phyloP scores from a whole-genome alignment of 1,284 basidiomycete species.

The Pyrrhoderma noxium region DNA sequence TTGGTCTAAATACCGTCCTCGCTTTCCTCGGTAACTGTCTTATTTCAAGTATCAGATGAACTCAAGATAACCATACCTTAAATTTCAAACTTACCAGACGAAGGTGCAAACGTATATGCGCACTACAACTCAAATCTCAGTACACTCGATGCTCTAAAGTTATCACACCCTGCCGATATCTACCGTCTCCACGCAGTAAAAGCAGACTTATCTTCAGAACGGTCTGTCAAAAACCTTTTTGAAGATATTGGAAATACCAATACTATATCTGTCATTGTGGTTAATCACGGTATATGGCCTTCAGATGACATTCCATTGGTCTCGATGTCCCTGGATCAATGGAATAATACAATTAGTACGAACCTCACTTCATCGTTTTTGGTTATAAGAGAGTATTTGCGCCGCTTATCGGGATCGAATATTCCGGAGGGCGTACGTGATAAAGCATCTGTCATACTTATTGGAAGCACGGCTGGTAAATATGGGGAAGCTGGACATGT shows the following conservation, averaged over 20 bases:
- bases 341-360: constrained; percentile 53
- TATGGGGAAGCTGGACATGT: constrained; percentile 63
- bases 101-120: constrained; percentile 64
- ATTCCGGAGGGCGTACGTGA: constrained; percentile 37
- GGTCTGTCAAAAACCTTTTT: constrained; percentile 43
- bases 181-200: constrained; percentile 35
- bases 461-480: constrained; percentile 69
- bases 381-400: constrained; percentile 54
- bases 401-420: constrained; percentile 31
- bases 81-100: constrained; percentile 34
- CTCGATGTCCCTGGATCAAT: constrained; percentile 57
- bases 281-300: constrained; percentile 61
- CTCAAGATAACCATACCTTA: not conserved
- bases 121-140: constrained; percentile 51
- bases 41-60: not conserved
- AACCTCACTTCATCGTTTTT: constrained; percentile 69
- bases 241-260: constrained; percentile 24
- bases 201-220: constrained; percentile 54
- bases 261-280: constrained; percentile 40
- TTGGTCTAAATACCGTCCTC: constrained; percentile 50
- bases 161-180: constrained; percentile 33
- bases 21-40: constrained; percentile 42
- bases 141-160: constrained; percentile 32
- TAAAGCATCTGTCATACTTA: constrained; percentile 47
- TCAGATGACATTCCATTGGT: constrained; percentile 41